Evolutionary conservation across 192 early-diverging fungal genomes (phyloP).

Genomic region (Coemansia pectinata): DNA sequence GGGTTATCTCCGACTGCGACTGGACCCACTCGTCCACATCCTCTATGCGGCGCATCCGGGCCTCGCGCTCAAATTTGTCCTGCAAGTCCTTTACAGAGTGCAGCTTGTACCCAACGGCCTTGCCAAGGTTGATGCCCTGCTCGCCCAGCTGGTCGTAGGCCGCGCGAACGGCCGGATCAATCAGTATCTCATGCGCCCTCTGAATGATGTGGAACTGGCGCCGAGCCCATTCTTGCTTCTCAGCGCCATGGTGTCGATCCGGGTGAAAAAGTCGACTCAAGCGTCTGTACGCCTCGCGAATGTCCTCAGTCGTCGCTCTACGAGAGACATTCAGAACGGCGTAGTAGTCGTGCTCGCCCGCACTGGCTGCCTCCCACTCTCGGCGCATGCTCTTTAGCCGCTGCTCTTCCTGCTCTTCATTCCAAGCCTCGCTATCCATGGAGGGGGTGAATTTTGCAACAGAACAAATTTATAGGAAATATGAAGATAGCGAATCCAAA

Average conservation of each 20-base stretch:
- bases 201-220: slow-evolving; percentile 75
- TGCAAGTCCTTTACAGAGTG: slow-evolving; percentile 72
- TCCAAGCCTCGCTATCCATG: slow-evolving; percentile 25
- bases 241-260: slow-evolving; percentile 68
- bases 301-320: slow-evolving; percentile 56
- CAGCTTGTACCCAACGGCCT: slow-evolving; percentile 65
- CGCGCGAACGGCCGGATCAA: slow-evolving; percentile 70
- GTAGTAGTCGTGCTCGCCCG: slow-evolving; percentile 60
- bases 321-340: slow-evolving; percentile 68
- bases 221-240: slow-evolving; percentile 66
- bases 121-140: slow-evolving; percentile 68
- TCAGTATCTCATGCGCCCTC: slow-evolving; percentile 82
- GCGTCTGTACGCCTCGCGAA: slow-evolving; percentile 74
- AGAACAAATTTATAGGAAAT: too few relatives aligned
- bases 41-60: slow-evolving; percentile 59
- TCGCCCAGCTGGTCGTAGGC: slow-evolving; percentile 96
- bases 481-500: neutral
- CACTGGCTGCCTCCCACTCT: slow-evolving; percentile 4
- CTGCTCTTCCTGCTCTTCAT: slow-evolving; percentile 37
- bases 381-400: slow-evolving; percentile 33
- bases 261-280: slow-evolving; percentile 78
- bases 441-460: neutral
- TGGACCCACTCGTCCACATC: slow-evolving; percentile 67
- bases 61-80: slow-evolving; percentile 66
- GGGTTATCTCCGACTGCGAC: slow-evolving; percentile 54